Conservation (phyloP, 352 stramenopile species). For the Phytophthora hibernalis region DNA sequence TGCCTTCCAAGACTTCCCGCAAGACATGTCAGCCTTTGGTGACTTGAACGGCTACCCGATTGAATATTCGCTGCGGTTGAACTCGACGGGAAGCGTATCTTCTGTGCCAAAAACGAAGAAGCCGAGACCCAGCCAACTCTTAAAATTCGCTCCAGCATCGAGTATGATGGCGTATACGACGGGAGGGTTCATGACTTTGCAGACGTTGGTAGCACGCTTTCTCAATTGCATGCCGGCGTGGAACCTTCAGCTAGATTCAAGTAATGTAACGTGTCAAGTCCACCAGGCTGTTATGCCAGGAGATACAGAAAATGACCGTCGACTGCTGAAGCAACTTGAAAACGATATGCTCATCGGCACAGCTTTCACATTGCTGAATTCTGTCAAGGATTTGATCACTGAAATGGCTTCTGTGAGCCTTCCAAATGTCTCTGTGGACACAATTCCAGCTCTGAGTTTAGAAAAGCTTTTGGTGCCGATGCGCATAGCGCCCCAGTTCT, state of each 20-base stretch:
- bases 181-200: slow-evolving; percentile 75
- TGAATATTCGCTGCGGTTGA: slow-evolving; percentile 72
- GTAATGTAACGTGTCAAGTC: slow-evolving; percentile 55
- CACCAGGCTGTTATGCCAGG: slow-evolving; percentile 37
- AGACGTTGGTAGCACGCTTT: slow-evolving; percentile 70
- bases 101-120: slow-evolving; percentile 58
- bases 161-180: slow-evolving; percentile 59
- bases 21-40: slow-evolving; percentile 41
- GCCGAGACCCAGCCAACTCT: slow-evolving; percentile 18
- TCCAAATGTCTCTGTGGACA: slow-evolving; percentile 34
- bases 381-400: slow-evolving; percentile 24
- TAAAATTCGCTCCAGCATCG: slow-evolving; percentile 20
- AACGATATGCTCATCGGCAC: slow-evolving; percentile 64
- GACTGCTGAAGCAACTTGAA: slow-evolving; percentile 55
- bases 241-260: slow-evolving; percentile 39
- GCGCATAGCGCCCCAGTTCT: slow-evolving; percentile 68
- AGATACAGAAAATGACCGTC: slow-evolving; percentile 35
- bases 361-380: slow-evolving; percentile 39
- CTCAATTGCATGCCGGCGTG: slow-evolving; percentile 73
- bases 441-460: slow-evolving; percentile 45
- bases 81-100: slow-evolving; percentile 56
- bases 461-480: slow-evolving; percentile 51
- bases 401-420: slow-evolving; percentile 12
- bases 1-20: slow-evolving; percentile 64
- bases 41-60: slow-evolving; percentile 45